Conservation (phyloP, 2,329 filamentous ascomycete genomes). For the Cordyceps javanica region DNA sequence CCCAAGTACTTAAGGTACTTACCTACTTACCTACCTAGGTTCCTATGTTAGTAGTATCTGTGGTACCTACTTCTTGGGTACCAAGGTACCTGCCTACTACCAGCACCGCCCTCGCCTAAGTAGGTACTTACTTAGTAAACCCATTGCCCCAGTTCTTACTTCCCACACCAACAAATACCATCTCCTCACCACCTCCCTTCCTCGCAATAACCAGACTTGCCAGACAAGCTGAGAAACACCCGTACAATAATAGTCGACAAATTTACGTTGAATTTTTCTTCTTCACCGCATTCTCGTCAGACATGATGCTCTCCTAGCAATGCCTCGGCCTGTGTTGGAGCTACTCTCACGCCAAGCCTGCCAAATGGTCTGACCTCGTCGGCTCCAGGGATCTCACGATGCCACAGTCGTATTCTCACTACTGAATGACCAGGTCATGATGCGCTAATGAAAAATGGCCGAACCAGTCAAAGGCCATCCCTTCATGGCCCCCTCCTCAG, state of each 20-base stretch:
- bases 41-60: not conserved
- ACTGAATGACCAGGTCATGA: not conserved
- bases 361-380: not conserved
- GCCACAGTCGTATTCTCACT: not conserved
- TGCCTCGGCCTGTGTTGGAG: not conserved
- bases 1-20: too few species aligned
- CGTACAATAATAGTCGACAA: too few species aligned
- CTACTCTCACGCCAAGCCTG: not conserved
- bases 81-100: too few species aligned
- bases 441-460: not conserved
- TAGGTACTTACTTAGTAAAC: too few species aligned
- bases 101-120: too few species aligned
- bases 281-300: not conserved
- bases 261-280: not conserved
- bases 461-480: not conserved
- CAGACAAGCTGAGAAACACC: not conserved
- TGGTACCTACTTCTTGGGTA: not conserved
- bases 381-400: not conserved
- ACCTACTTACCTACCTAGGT: not conserved
- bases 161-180: too few species aligned
- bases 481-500: not conserved
- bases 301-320: not conserved
- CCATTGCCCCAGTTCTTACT: too few species aligned
- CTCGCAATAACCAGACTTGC: not conserved
- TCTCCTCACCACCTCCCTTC: not conserved